These are phyloP conservation scores for Helicostylum pulchrum DNA, from an alignment of 192 early-diverging fungal genomes.

Conservation along the genomic window DNA sequence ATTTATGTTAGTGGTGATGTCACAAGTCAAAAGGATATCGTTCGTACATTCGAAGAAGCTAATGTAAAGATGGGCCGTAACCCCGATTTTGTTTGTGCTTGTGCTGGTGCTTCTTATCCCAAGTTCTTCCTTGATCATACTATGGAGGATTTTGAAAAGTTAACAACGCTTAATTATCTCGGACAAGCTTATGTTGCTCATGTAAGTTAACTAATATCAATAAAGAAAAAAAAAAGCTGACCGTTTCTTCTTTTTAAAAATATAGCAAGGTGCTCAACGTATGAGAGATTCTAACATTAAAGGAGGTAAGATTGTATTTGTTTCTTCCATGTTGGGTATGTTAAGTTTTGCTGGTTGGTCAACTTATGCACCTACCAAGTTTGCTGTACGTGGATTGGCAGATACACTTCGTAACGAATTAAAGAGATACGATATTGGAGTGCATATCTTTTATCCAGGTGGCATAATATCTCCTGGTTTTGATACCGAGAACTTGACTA, in stretches of 20 bases:
- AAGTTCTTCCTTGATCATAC: conserved; percentile 65
- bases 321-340: conserved; percentile 65
- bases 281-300: conserved; percentile 57
- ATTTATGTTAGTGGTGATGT: conserved; percentile 63
- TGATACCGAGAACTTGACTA: conserved; percentile 67
- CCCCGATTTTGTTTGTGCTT: conserved; percentile 54
- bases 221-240: background rate
- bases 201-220: conserved; percentile 33
- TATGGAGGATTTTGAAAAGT: conserved; percentile 49
- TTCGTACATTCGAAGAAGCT: conserved; percentile 57
- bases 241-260: background rate
- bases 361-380: conserved; percentile 69
- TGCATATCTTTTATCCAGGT: conserved; percentile 72
- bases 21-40: conserved; percentile 45
- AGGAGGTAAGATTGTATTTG: conserved; percentile 61
- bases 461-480: conserved; percentile 69
- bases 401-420: conserved; percentile 68
- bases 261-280: conserved; percentile 53
- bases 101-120: conserved; percentile 56
- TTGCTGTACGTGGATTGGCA: conserved; percentile 67
- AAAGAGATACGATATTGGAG: conserved; percentile 55
- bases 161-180: conserved; percentile 66
- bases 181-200: conserved; percentile 64
- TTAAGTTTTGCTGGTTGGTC: conserved; percentile 67
- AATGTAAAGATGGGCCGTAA: conserved; percentile 43